phyloP scores from a whole-genome alignment of 345 rosid species.

The Brassica juncea region DNA sequence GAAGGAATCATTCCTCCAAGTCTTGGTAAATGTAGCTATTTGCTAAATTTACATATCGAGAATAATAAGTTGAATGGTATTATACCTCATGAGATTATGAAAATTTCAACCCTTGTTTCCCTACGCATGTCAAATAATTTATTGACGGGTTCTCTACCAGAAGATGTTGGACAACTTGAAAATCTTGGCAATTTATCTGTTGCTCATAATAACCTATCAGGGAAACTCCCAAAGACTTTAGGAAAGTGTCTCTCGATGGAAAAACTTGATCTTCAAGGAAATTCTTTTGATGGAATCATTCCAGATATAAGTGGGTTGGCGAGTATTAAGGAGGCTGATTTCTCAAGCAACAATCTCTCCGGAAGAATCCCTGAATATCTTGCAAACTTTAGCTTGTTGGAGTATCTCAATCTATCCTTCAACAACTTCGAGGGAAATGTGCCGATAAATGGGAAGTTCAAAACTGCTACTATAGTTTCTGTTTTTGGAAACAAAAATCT shows the following conservation, averaged over 20 bases:
- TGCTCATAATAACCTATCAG: neutral
- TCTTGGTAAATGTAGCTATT: neutral
- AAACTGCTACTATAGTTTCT: neutral
- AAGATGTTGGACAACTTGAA: neutral
- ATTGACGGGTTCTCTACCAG: neutral
- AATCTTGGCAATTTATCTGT: neutral
- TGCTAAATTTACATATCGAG: neutral
- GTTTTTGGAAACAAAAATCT: neutral
- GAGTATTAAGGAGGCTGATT: neutral
- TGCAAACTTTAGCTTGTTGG: neutral
- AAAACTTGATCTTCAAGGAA: neutral
- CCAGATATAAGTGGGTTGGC: neutral
- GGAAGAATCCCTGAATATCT: neutral
- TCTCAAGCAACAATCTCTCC: neutral
- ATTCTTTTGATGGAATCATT: neutral
- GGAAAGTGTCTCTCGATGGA: neutral
- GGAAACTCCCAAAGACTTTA: neutral
- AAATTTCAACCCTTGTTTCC: neutral
- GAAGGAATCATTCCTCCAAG: neutral
- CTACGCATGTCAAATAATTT: neutral
- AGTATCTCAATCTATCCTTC: neutral
- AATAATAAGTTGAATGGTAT: neutral
- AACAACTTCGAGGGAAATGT: neutral
- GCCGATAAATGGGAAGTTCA: neutral
- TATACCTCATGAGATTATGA: neutral